These are phyloP conservation scores for Omphalea diandra DNA, from an alignment of 441 rosid species.

Conservation along the genomic window DNA sequence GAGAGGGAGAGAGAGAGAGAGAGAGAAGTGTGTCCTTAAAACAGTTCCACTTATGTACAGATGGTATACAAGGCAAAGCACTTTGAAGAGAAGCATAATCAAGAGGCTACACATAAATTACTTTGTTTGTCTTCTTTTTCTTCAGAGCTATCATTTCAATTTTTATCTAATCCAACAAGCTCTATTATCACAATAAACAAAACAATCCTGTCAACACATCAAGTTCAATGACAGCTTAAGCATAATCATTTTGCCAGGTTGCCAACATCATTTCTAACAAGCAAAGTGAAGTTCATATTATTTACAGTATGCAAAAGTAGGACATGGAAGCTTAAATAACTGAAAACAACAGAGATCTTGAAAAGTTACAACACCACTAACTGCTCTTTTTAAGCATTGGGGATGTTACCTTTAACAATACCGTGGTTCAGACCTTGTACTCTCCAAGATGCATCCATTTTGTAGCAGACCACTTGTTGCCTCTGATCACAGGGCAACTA, in stretches of 20 bases:
- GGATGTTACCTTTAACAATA: slow-evolving; percentile 32
- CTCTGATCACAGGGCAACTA: slow-evolving; percentile 85
- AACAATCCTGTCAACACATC: not conserved
- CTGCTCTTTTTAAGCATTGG: not conserved
- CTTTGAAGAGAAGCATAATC: not conserved
- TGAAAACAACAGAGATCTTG: not conserved
- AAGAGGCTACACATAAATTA: not conserved
- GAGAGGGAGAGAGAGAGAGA: no score
- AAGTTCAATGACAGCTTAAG: not conserved
- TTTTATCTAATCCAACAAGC: slow-evolving; percentile 1
- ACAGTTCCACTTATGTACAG: not conserved
- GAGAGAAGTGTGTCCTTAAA: no score
- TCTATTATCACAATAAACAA: not conserved
- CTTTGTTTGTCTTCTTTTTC: not conserved
- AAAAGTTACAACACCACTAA: not conserved
- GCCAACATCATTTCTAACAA: not conserved
- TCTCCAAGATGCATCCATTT: slow-evolving; percentile 83
- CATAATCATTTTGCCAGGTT: not conserved
- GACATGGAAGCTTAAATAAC: not conserved
- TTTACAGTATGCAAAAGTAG: not conserved
- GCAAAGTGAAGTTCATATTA: not conserved
- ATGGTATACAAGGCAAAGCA: not conserved
- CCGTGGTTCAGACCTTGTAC: slow-evolving; percentile 46
- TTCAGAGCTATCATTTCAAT: not conserved
- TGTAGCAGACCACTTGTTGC: slow-evolving; percentile 92